These are phyloP conservation scores for Mortierella sp. DNA, from an alignment of 371 early-diverging fungal genomes.

Conservation along the genomic window DNA sequence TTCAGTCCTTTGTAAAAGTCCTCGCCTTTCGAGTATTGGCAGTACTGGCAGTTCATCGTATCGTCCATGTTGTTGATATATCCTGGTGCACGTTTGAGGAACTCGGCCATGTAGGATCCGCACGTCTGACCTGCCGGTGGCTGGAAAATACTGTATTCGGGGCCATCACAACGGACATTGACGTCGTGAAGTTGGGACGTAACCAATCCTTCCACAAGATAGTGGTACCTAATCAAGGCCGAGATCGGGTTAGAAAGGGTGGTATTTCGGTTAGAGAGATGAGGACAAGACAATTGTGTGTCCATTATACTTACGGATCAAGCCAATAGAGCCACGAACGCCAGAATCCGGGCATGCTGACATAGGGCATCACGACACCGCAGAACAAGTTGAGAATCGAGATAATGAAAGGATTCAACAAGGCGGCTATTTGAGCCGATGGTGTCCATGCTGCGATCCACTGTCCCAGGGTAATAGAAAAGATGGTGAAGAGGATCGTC, in stretches of 20 bases:
- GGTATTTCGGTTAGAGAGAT: not conserved
- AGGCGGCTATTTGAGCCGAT: slow-evolving; percentile 66
- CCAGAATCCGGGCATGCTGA: slow-evolving; percentile 80
- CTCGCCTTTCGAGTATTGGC: slow-evolving; percentile 67
- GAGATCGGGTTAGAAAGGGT: slow-evolving; percentile 20
- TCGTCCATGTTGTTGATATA: slow-evolving; percentile 62
- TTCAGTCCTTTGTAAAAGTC: slow-evolving; percentile 65
- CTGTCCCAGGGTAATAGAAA: slow-evolving; percentile 77
- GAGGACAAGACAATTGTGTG: not conserved
- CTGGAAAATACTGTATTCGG: slow-evolving; percentile 61
- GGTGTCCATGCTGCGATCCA: slow-evolving; percentile 75
- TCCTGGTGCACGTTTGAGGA: slow-evolving; percentile 63
- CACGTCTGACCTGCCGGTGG: slow-evolving; percentile 75
- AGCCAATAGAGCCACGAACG: slow-evolving; percentile 82
- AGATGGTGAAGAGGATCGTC: slow-evolving; percentile 69
- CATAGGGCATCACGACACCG: slow-evolving; percentile 76
- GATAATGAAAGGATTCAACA: slow-evolving; percentile 79
- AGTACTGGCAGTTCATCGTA: slow-evolving; percentile 70
- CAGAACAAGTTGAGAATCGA: slow-evolving; percentile 77
- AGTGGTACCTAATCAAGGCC: slow-evolving; percentile 57
- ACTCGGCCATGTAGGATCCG: slow-evolving; percentile 65
- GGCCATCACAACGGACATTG: slow-evolving; percentile 60
- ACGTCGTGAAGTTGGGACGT: slow-evolving; percentile 74
- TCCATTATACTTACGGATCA: slow-evolving; percentile 57
- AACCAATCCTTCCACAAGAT: slow-evolving; percentile 80